Conservation (phyloP, 768 basidiomycete genomes). For the Pleurotus sapidus region DNA sequence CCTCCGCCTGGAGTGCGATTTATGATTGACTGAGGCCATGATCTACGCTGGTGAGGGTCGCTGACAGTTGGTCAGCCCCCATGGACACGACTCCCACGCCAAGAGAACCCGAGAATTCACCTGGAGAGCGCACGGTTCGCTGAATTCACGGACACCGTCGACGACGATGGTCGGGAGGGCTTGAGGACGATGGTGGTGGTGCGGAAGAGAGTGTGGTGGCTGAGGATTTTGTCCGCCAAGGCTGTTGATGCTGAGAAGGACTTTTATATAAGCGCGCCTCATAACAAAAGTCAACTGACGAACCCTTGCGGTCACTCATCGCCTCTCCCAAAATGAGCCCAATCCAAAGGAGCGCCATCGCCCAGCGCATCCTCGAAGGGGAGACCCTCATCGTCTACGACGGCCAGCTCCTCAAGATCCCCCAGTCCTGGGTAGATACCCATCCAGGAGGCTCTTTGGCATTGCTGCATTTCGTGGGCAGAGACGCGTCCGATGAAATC, state of each 20-base stretch:
- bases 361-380: constrained; percentile 69
- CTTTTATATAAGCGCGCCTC: too few relatives aligned
- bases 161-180: not conserved
- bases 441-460: constrained; percentile 92
- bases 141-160: too few relatives aligned
- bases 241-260: too few relatives aligned
- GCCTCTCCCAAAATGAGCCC: too few relatives aligned
- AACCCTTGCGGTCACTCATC: too few relatives aligned
- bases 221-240: too few relatives aligned
- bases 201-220: constrained; percentile 7
- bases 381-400: constrained; percentile 74
- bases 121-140: too few relatives aligned
- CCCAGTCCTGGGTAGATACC: constrained; percentile 71
- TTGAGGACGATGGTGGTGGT: constrained; percentile 13
- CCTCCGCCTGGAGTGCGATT: constrained; percentile 34
- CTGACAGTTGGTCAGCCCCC: not conserved
- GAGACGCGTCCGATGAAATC: constrained; percentile 94
- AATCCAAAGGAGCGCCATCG: constrained; percentile 48
- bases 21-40: constrained; percentile 30
- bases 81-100: not conserved
- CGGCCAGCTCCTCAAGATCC: constrained; percentile 60
- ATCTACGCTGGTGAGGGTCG: constrained; percentile 7
- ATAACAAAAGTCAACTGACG: too few relatives aligned
- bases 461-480: constrained; percentile 91
- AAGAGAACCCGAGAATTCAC: not conserved